Evolutionary conservation across 306 rosid species (phyloP).

Genomic region (Ziziphus jujuba): DNA sequence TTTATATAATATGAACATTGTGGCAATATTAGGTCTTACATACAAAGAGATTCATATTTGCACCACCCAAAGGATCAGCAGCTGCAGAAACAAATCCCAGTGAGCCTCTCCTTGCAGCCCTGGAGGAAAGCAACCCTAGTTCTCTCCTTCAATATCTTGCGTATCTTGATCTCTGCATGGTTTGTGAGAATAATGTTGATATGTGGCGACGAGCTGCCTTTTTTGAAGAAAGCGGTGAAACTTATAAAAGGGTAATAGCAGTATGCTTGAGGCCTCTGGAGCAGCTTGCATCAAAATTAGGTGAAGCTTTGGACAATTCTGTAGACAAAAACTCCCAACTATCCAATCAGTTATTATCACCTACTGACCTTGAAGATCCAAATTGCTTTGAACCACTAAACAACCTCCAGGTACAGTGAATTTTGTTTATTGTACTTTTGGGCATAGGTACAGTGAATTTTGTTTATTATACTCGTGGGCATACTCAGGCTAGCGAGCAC

Average conservation of each 20-base stretch:
- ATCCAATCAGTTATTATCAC: constrained; percentile 69
- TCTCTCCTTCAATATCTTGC: constrained; percentile 93
- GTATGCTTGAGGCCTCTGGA: constrained; percentile 86
- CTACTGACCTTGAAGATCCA: constrained; percentile 50
- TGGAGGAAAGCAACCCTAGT: constrained; percentile 79
- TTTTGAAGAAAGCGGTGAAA: constrained; percentile 93
- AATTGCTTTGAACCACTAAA: constrained; percentile 54
- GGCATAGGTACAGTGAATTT: constrained; percentile 44
- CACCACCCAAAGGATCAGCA: constrained; percentile 97
- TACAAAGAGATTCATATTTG: constrained; percentile 79
- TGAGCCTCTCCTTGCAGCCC: constrained; percentile 83
- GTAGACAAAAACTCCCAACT: constrained; percentile 51
- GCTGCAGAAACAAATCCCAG: constrained; percentile 98
- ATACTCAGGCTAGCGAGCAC: no score
- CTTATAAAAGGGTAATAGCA: constrained; percentile 76
- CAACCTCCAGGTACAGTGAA: constrained; percentile 66
- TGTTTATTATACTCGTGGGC: neutral
- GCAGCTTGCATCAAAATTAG: constrained; percentile 61
- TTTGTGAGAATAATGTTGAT: constrained; percentile 90
- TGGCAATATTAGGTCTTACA: constrained; percentile 64
- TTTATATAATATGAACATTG: constrained; percentile 30
- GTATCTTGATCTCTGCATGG: constrained; percentile 93
- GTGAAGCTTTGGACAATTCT: constrained; percentile 62
- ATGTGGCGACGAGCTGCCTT: constrained; percentile 94
- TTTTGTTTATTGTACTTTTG: neutral